Evolutionary conservation across 805 yeast species (phyloP), one percentile per base, ranked within the genome.

Genomic region (Kuraishia cidri): DNA sequence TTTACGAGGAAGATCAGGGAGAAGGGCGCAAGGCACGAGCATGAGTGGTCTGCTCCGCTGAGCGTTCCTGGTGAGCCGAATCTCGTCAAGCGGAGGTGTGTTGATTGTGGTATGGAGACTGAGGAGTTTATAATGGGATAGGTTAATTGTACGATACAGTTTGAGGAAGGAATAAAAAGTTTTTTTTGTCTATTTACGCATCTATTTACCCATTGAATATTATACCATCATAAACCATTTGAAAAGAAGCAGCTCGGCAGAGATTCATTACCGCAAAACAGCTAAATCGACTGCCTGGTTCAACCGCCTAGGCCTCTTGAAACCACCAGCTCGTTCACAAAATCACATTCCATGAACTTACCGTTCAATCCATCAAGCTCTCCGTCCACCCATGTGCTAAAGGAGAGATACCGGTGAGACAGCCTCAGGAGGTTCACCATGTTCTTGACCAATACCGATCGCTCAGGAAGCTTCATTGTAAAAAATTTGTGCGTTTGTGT

Each of bases 21-120:
- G 36, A 75, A 75, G 3, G 62, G 72, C 39, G 63, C 72, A 33
- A 72, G 75, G 6, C 72, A 67, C 21, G 64, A 71, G 6, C 97
- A 88, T 53, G 75, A 72, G 16, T 87, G 92, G 81, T 69, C 79
- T 20, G 71, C 67, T 1, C 75, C 81, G 1, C 48, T 60, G 5
- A 62, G 55, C 26, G 67, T 64, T 4, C 69, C 71, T 19, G 56
- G 50, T 4, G 57, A 50, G 23, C 49, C 47, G 13, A 49, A 53
- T 0, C 37, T 70, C 31, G 64, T 72, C 13, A 69, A 64, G 36
- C 62, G 84, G 41, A 58, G 92, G 38, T 87, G 97, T 48, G 54
- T 65, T 2, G 81, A 69, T 18, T 87, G 97, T 58, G 96, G 95
- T 1, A 64, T 86, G 43, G 92, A 84, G 46, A 74, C 78, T 0